Percentiles rank a stretch among this genome's conserved stretches.
Evolutionary conservation across 176 grass and related monocot genomes (phyloP).

Genomic region (Zoysia japonica): DNA sequence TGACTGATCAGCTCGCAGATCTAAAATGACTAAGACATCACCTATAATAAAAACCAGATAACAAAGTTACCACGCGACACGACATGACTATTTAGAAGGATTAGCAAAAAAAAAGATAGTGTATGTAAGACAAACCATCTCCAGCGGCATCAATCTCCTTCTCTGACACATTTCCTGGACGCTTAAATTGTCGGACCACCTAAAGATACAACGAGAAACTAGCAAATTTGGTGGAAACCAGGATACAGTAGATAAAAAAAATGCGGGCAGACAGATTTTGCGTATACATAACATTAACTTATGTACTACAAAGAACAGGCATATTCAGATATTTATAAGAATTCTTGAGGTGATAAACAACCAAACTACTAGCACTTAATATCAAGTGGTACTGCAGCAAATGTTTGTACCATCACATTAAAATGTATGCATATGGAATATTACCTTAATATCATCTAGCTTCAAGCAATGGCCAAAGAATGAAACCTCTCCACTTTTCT

Average conservation of each 20-base stretch:
- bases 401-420: conserved; percentile 10
- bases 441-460: conserved; percentile 88
- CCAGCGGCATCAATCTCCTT: conserved; percentile 94
- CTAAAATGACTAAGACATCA: conserved; percentile 92
- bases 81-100: not conserved
- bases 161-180: conserved; percentile 71
- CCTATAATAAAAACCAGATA: conserved; percentile 53
- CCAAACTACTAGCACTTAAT: conserved; percentile 20
- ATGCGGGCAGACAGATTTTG: not conserved
- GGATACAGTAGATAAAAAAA: conserved; percentile 26
- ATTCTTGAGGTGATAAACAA: conserved; percentile 23
- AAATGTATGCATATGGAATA: conserved; percentile 22
- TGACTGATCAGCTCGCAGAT: conserved; percentile 84
- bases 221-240: conserved; percentile 34
- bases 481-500: conserved; percentile 72
- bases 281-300: conserved; percentile 5
- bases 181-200: conserved; percentile 78
- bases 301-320: not conserved
- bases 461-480: conserved; percentile 85
- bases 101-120: conserved; percentile 17
- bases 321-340: not conserved
- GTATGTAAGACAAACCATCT: conserved; percentile 69
- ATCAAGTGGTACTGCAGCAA: conserved; percentile 2
- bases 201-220: conserved; percentile 43
- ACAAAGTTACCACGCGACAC: not conserved